A percentile compares a stretch with the other conserved stretches of the same genome.
Evolutionary conservation across 2,329 filamentous ascomycete genomes (phyloP).

Genomic region (Aspergillus tanneri): DNA sequence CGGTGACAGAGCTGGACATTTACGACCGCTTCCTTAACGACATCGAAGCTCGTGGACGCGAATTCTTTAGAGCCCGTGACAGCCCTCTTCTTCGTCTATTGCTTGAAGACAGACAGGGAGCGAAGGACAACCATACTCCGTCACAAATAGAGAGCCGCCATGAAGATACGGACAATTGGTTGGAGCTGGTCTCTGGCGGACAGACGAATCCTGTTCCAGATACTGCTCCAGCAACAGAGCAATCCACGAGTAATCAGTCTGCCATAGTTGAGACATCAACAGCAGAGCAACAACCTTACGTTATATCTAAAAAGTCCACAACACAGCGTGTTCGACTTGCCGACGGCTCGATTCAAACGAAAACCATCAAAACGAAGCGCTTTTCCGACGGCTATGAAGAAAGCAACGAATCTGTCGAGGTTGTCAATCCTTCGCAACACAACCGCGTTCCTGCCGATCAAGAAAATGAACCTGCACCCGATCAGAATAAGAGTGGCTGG

Average conservation of each 20-base stretch:
- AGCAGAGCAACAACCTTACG: slow-evolving; percentile 19
- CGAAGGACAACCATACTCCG: slow-evolving; percentile 19
- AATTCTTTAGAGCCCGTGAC: slow-evolving; percentile 29
- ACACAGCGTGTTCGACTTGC: slow-evolving; percentile 56
- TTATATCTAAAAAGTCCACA: slow-evolving; percentile 58
- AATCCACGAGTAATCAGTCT: slow-evolving; percentile 1
- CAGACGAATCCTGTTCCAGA: slow-evolving; percentile 26
- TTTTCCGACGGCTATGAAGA: slow-evolving; percentile 63
- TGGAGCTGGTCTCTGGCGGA: slow-evolving; percentile 29
- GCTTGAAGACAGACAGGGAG: slow-evolving; percentile 31
- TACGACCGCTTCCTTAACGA: slow-evolving; percentile 52
- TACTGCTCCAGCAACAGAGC: slow-evolving; percentile 7
- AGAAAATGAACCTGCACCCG: slow-evolving; percentile 7
- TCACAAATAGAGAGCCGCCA: slow-evolving; percentile 4
- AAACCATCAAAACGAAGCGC: slow-evolving; percentile 56
- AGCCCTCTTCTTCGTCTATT: slow-evolving; percentile 39
- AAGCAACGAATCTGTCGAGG: slow-evolving; percentile 55
- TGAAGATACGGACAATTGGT: slow-evolving; percentile 27
- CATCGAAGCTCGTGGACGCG: slow-evolving; percentile 33
- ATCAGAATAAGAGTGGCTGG: slow-evolving; percentile 30
- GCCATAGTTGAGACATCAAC: not conserved
- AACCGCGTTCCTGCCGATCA: slow-evolving; percentile 13
- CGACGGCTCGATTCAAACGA: slow-evolving; percentile 60
- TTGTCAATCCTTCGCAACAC: slow-evolving; percentile 25
- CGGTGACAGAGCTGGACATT: slow-evolving; percentile 52